Evolutionary conservation across 192 early-diverging fungal species (phyloP).

Genomic region (Coemansia asiatica): DNA sequence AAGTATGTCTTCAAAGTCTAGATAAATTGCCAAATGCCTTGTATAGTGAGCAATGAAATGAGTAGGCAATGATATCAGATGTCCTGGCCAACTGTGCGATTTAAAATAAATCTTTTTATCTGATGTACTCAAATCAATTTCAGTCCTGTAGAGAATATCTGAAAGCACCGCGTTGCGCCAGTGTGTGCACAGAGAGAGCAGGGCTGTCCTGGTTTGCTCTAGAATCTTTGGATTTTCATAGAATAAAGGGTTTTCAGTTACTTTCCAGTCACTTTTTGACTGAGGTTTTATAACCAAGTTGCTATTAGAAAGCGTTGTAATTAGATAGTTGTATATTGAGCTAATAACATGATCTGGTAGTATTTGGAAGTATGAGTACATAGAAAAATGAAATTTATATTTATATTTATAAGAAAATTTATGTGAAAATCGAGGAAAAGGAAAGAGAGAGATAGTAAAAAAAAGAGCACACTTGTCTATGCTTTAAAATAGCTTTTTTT

Average conservation of each 20-base stretch:
- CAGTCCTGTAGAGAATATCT: not conserved
- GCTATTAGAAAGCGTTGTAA: not conserved
- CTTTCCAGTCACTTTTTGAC: not conserved
- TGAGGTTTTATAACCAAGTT: not conserved
- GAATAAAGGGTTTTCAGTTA: not conserved
- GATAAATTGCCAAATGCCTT: too few species aligned
- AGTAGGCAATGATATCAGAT: too few species aligned
- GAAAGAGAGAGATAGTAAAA: not conserved
- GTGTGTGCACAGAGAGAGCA: too few species aligned
- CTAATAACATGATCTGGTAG: not conserved
- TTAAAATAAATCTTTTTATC: not conserved
- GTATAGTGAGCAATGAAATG: too few species aligned
- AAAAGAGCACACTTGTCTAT: too few species aligned
- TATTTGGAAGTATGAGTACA: not conserved
- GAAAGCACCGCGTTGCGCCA: constrained; percentile 4
- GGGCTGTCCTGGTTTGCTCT: not conserved
- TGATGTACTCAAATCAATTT: not conserved
- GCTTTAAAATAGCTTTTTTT: too few species aligned
- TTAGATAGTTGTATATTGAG: not conserved
- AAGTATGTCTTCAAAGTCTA: too few species aligned
- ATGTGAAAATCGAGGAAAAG: not conserved
- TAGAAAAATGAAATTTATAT: not conserved
- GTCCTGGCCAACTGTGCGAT: not conserved
- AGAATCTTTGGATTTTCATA: not conserved
- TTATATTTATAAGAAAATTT: not conserved